Percentiles rank a stretch among this genome's conserved stretches.
phyloP scores from a whole-genome alignment of 371 early-diverging fungal genomes.

The Mucor piriformis region DNA sequence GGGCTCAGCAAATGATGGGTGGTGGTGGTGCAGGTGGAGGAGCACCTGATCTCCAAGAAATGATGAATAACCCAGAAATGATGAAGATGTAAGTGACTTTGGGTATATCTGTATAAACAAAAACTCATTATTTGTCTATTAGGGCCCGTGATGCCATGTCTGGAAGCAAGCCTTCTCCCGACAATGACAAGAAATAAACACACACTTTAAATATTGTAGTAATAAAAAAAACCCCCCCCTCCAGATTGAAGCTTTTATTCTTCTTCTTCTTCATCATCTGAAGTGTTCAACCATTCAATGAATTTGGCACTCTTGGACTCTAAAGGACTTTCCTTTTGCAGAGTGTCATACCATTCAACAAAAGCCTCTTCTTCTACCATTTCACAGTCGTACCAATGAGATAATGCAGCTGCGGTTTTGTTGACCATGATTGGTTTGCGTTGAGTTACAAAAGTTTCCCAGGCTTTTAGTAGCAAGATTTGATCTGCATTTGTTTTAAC shows the following conservation, averaged over 20 bases:
- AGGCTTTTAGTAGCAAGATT: constrained; percentile 60
- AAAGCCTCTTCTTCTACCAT: constrained; percentile 76
- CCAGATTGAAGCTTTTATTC: too few species aligned
- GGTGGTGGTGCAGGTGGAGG: constrained; percentile 54
- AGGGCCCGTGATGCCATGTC: constrained; percentile 79
- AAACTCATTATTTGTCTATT: constrained; percentile 3
- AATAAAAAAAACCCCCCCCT: neutral
- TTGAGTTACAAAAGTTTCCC: constrained; percentile 62
- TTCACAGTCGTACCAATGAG: constrained; percentile 70
- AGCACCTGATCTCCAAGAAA: constrained; percentile 62
- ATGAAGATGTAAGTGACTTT: constrained; percentile 64
- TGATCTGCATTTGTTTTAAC: constrained; percentile 66
- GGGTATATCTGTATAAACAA: neutral
- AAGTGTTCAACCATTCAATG: constrained; percentile 74
- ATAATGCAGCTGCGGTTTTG: constrained; percentile 60
- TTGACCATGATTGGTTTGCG: constrained; percentile 52
- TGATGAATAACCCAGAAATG: constrained; percentile 82
- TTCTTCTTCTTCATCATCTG: constrained; percentile 54
- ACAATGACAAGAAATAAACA: constrained; percentile 20
- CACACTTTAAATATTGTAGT: neutral
- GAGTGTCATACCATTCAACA: constrained; percentile 62
- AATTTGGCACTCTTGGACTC: constrained; percentile 66
- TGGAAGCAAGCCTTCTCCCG: constrained; percentile 29
- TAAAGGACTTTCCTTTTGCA: constrained; percentile 51
- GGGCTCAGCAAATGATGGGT: constrained; percentile 82